phyloP scores from a whole-genome alignment of 345 rosid species.

The Syzygium oleosum region DNA sequence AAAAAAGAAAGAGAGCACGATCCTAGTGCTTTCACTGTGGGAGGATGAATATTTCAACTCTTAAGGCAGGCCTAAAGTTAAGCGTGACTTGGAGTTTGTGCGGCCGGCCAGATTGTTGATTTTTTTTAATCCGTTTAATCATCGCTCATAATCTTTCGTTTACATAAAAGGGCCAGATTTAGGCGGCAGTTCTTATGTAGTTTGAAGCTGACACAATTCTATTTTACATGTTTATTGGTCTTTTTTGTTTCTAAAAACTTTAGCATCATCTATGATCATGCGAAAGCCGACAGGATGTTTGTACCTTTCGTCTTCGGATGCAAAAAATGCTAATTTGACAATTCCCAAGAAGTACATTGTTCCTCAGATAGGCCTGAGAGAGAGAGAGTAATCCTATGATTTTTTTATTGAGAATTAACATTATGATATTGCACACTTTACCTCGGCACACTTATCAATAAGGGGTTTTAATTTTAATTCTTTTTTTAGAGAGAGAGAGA shows the following conservation, averaged over 20 bases:
- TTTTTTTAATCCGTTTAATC: not conserved
- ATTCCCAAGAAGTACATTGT: not conserved
- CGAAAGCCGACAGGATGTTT: not conserved
- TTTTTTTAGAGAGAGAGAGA: not conserved
- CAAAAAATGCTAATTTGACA: not conserved
- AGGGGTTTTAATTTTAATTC: not conserved
- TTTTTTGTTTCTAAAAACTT: not conserved
- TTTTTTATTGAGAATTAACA: not conserved
- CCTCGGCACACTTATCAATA: not conserved
- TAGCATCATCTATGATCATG: not conserved
- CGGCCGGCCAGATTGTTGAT: not conserved
- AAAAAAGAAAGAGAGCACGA: not conserved
- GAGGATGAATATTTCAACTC: not conserved
- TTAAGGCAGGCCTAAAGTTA: not conserved
- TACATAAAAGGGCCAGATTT: not conserved
- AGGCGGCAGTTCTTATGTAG: not conserved
- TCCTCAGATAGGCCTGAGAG: not conserved
- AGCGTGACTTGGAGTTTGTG: not conserved
- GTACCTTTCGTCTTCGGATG: not conserved
- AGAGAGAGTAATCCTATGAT: not conserved
- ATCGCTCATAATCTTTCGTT: not conserved
- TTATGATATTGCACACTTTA: not conserved
- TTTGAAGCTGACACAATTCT: not conserved
- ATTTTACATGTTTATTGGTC: not conserved
- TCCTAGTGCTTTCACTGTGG: not conserved